phyloP scores from a whole-genome alignment of 108 stramenopile species.

The Skeletonema marinoi region DNA sequence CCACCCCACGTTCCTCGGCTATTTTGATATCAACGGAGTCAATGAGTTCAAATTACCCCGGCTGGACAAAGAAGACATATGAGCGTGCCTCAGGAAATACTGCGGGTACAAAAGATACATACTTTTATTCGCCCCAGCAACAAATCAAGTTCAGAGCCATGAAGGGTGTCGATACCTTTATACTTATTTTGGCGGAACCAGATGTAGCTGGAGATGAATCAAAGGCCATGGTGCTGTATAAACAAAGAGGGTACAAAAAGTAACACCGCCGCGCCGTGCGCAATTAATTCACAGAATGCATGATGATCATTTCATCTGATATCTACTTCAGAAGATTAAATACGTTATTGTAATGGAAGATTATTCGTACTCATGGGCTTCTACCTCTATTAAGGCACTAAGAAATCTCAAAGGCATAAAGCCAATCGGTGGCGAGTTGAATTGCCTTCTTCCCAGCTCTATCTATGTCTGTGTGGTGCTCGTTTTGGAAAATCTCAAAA shows the following conservation, averaged over 20 bases:
- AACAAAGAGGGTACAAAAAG: slow-evolving; percentile 14
- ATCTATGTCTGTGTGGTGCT: neutral
- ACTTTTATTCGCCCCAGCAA: slow-evolving; percentile 19
- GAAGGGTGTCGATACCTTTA: slow-evolving; percentile 10
- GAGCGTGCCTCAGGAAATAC: slow-evolving; percentile 5
- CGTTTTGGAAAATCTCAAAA: neutral
- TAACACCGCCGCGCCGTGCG: neutral
- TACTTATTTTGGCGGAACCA: slow-evolving; percentile 9
- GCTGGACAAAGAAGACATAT: slow-evolving; percentile 29
- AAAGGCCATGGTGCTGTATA: slow-evolving; percentile 14
- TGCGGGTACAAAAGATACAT: slow-evolving; percentile 15
- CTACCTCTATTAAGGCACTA: neutral
- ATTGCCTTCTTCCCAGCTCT: slow-evolving; percentile 4
- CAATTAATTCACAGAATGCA: neutral
- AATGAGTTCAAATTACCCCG: neutral
- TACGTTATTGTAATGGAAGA: neutral
- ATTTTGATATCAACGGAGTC: neutral
- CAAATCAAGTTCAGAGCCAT: slow-evolving; percentile 30
- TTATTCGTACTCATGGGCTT: neutral
- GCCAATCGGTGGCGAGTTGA: neutral
- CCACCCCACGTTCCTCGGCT: slow-evolving; percentile 5
- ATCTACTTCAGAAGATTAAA: slow-evolving; percentile 1
- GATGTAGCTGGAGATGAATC: slow-evolving; percentile 19
- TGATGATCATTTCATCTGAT: neutral
- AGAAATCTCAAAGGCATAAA: neutral